Percentiles rank a stretch among this genome's conserved stretches.
phyloP scores from a whole-genome alignment of 345 rosid species.

The Salix koriyanagi region DNA sequence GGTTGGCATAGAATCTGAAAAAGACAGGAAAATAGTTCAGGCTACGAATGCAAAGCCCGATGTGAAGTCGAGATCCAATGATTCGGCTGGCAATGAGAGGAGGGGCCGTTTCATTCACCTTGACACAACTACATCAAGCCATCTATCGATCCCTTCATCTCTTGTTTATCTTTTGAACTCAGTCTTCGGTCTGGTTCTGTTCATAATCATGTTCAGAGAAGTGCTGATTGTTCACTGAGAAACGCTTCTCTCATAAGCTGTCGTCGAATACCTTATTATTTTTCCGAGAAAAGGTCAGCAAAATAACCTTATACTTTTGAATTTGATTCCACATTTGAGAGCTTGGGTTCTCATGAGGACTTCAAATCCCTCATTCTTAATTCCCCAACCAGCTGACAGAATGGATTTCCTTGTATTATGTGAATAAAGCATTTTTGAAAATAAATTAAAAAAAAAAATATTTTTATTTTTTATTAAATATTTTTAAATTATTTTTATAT shows the following conservation, averaged over 20 bases:
- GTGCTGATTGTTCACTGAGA: background rate
- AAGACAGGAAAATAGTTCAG: background rate
- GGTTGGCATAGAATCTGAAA: background rate
- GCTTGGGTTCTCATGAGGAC: no score
- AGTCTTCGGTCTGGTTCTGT: constrained; percentile 14
- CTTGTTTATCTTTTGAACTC: constrained; percentile 13
- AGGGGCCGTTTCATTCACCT: constrained; percentile 2
- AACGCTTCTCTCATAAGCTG: background rate
- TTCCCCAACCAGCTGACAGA: no score
- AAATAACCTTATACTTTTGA: no score
- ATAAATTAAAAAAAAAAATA: no score
- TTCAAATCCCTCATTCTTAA: no score
- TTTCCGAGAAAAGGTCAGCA: no score
- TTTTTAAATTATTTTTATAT: no score
- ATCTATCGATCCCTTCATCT: constrained; percentile 6
- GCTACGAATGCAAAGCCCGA: background rate
- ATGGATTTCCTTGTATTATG: no score
- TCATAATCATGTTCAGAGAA: constrained; percentile 1
- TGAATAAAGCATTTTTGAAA: no score
- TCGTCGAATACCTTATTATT: no score
- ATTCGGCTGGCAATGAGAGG: background rate
- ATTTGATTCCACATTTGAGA: no score
- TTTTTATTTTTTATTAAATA: no score
- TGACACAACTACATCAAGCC: constrained; percentile 5
- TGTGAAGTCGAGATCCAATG: background rate